These are phyloP conservation scores for Xylaria arbuscula DNA, from an alignment of 2,329 filamentous ascomycete genomes.

Conservation along the genomic window DNA sequence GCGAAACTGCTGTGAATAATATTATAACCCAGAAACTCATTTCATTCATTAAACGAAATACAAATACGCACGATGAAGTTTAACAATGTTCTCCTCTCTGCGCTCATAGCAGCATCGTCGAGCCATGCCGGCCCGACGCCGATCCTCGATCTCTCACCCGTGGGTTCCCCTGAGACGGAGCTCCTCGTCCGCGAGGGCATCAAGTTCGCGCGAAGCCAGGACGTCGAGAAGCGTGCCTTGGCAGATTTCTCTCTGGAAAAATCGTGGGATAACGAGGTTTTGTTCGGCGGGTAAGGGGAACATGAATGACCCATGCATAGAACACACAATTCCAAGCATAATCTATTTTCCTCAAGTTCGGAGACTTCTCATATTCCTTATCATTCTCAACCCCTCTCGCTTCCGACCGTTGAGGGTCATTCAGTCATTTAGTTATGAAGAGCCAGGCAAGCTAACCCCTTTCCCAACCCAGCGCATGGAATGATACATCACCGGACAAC, in stretches of 20 bases:
- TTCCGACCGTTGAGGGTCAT: not conserved
- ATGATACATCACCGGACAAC: slow-evolving; percentile 13
- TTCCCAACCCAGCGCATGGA: slow-evolving; percentile 7
- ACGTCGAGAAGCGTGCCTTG: slow-evolving; percentile 25
- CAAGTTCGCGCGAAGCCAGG: slow-evolving; percentile 32
- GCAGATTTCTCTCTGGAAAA: slow-evolving; percentile 35
- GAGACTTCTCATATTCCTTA: not conserved
- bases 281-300: slow-evolving; percentile 32
- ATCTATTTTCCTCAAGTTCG: not conserved
- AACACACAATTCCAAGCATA: not conserved
- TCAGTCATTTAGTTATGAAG: not conserved
- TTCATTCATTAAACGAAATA: slow-evolving; percentile 14
- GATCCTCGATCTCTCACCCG: slow-evolving; percentile 19
- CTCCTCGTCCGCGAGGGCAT: slow-evolving; percentile 35
- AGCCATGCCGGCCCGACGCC: slow-evolving; percentile 27
- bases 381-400: not conserved
- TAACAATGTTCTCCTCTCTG: slow-evolving; percentile 2
- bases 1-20: too few relatives aligned
- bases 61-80: slow-evolving; percentile 15
- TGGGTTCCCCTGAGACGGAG: slow-evolving; percentile 24
- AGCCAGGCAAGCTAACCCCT: slow-evolving; percentile 2
- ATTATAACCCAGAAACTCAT: not conserved
- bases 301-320: too few relatives aligned
- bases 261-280: slow-evolving; percentile 34
- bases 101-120: slow-evolving; percentile 7